Evolutionary conservation across 164 flowering plant genomes (phyloP), one percentile per base, ranked within the genome.

Genomic region (Akebia trifoliata): DNA sequence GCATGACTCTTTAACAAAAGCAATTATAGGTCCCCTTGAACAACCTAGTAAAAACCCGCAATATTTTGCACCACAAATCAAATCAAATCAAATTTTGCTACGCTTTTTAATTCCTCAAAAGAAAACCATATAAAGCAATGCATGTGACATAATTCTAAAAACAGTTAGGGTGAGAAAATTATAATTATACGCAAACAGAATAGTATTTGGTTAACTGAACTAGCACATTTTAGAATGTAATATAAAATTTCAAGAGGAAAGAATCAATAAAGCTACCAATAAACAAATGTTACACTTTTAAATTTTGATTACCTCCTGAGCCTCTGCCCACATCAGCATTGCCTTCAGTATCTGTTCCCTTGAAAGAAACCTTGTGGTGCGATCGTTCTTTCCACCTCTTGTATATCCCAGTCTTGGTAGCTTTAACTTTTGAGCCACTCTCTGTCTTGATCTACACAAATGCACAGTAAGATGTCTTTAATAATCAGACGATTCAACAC

Each of bases 401-500:
- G 77, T 93, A 93, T 57, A 93, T 86, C 34, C 97, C 98, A 26
- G 95, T 85, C 65, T 81, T 89, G 18, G 42, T 66, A 52, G 88
- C 82, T 58, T 78, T 85, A 25, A 78, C 78, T 71, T 80, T 89
- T 11, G 87, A 70, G 25, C 98, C 97, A 69, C 97, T 70, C 66
- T 92, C 98, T 35, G 87, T 87, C 75, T 81, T 87, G 42, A 92
- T 60, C 98, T 92, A 50, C 30, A 37, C 28, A 44, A 24, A 53
- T 12, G 35, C 25, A 39, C 5, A 35, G 48, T 37, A 51, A n/a
- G 17, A 12, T 4, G 11, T 26, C 30, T 15, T 34, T 8, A 26
- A 45, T 17, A 8, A 24, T 38, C 22, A n/a, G 21, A 8, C 4
- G 17, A 11, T 37, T 17, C 34, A 36, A 44, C 4, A 48, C 10